These are phyloP conservation scores for Teratosphaeria epicoccoides DNA, from an alignment of 2,329 filamentous ascomycete species.

Conservation along the genomic window DNA sequence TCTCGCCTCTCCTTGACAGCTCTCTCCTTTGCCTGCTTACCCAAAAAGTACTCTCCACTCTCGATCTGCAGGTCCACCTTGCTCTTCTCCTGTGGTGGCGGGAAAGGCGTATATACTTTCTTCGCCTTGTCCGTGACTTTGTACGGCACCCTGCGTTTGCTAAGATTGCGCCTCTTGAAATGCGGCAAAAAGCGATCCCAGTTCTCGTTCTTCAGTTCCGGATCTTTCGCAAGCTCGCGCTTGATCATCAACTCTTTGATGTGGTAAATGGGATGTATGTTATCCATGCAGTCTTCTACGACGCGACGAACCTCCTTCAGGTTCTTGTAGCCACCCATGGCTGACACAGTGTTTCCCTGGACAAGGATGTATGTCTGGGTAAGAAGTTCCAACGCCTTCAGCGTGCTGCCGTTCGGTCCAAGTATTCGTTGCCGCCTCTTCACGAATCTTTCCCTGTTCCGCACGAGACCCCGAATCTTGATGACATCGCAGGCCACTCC, in stretches of 20 bases:
- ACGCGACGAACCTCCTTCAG: constrained; percentile 85
- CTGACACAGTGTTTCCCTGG: constrained; percentile 88
- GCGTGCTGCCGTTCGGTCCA: constrained; percentile 78
- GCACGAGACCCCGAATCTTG: constrained; percentile 82
- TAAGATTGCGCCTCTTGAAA: constrained; percentile 88
- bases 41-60: constrained; percentile 91
- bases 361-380: constrained; percentile 90
- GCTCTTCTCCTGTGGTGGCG: constrained; percentile 93
- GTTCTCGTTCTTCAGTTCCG: constrained; percentile 72
- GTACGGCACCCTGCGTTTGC: constrained; percentile 69
- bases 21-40: constrained; percentile 83
- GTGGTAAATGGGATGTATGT: constrained; percentile 80
- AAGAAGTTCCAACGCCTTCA: constrained; percentile 87
- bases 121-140: constrained; percentile 87
- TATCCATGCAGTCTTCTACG: constrained; percentile 92
- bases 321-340: constrained; percentile 86
- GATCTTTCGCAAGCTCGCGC: constrained; percentile 80
- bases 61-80: constrained; percentile 98
- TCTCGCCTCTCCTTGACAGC: constrained; percentile 67
- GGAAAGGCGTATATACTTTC: constrained; percentile 94
- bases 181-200: constrained; percentile 96
- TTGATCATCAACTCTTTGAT: constrained; percentile 97
- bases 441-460: constrained; percentile 90
- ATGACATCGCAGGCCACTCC: constrained; percentile 88
- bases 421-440: constrained; percentile 89